Conservation (phyloP, 495 filamentous ascomycete genomes). For the Penicillium angulare region DNA sequence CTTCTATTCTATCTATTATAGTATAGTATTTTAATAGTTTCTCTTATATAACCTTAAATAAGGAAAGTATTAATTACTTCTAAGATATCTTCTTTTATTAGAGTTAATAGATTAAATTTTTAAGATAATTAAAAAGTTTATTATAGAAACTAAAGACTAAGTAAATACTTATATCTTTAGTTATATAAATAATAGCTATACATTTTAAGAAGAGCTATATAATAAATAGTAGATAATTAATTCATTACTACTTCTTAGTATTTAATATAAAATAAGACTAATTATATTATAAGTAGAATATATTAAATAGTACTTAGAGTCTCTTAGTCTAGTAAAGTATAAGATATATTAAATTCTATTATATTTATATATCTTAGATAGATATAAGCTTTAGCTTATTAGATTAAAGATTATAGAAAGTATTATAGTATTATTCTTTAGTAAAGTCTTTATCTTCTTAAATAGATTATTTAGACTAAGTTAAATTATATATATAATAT, state of each 20-base stretch:
- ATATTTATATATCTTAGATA: neutral
- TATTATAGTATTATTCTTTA: too few species aligned
- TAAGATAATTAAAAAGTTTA: neutral
- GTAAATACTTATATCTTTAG: neutral
- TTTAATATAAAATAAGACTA: neutral
- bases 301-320: neutral
- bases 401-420: neutral
- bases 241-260: neutral
- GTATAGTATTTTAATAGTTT: constrained; percentile 8
- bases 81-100: neutral
- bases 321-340: neutral
- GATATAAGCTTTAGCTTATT: neutral
- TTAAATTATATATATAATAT: too few species aligned
- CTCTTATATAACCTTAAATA: neutral
- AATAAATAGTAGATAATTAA: neutral
- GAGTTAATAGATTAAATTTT: too few species aligned
- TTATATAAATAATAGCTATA: neutral
- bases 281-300: constrained; percentile 1
- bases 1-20: constrained; percentile 2
- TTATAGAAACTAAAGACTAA: neutral
- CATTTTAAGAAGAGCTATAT: neutral
- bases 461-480: too few species aligned
- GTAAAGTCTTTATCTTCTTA: too few species aligned
- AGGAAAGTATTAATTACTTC: neutral
- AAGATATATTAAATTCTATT: neutral